Percentiles rank a stretch among this genome's conserved stretches.
phyloP scores from a whole-genome alignment of 495 filamentous ascomycete species.

The Penicillium crystallinum region DNA sequence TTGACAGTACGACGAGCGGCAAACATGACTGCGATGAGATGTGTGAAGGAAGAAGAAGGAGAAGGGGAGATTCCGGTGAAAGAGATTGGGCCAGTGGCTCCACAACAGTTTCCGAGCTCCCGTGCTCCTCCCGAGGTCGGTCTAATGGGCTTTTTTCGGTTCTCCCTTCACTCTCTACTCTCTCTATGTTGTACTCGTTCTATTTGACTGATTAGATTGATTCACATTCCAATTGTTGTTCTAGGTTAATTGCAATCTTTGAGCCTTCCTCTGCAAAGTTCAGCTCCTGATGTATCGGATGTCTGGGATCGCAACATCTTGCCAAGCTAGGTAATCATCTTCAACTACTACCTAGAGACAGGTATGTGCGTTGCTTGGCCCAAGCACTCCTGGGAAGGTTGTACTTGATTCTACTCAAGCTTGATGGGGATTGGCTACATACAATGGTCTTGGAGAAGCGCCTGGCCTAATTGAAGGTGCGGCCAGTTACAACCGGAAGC shows the following conservation, averaged over 20 bases:
- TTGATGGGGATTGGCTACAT: not conserved
- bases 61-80: slow-evolving; percentile 22
- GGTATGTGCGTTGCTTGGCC: not conserved
- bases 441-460: not conserved
- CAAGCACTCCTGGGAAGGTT: not conserved
- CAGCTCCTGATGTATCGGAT: not conserved
- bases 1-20: slow-evolving; percentile 65
- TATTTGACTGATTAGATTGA: no score
- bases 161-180: no score
- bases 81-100: slow-evolving; percentile 11
- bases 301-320: not conserved
- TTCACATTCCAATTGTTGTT: no score
- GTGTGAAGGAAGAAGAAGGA: slow-evolving; percentile 16
- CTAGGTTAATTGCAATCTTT: no score
- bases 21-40: slow-evolving; percentile 55
- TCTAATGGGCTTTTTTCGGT: not conserved
- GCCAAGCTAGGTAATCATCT: not conserved
- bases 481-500: not conserved
- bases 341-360: no score
- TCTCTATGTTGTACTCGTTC: no score
- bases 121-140: slow-evolving; percentile 16
- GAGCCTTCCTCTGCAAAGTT: no score
- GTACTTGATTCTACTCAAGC: not conserved
- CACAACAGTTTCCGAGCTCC: slow-evolving; percentile 21
- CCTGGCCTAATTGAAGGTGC: not conserved